Evolutionary conservation across 2,329 filamentous ascomycete genomes (phyloP).

Genomic region (Alternaria dauci): DNA sequence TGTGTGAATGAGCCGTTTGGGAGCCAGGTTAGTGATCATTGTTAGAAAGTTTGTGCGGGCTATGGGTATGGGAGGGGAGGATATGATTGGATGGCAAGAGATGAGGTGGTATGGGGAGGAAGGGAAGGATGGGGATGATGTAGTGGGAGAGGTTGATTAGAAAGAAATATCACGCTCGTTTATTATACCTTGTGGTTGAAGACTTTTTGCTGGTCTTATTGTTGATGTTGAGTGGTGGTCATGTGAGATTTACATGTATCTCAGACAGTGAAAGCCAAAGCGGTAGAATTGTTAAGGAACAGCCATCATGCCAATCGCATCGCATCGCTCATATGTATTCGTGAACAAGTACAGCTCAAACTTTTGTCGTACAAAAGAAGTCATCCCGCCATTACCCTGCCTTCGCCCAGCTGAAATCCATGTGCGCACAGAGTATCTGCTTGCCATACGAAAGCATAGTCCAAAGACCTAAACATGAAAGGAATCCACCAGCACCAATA

Average conservation of each 20-base stretch:
- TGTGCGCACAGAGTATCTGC: background rate
- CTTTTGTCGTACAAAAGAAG: background rate
- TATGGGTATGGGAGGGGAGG: too few relatives aligned
- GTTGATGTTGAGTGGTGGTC: background rate
- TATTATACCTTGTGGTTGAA: background rate
- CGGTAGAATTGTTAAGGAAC: fast-evolving
- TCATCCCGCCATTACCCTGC: background rate
- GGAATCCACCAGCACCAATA: constrained; percentile 10
- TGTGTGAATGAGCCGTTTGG: constrained; percentile 5
- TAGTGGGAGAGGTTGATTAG: background rate
- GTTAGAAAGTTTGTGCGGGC: too few relatives aligned
- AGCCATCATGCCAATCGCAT: background rate
- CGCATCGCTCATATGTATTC: background rate
- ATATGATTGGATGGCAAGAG: background rate
- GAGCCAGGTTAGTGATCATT: constrained; percentile 5
- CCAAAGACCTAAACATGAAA: background rate
- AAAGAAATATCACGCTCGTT: background rate
- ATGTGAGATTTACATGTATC: background rate
- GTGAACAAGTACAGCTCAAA: background rate
- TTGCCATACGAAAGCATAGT: background rate
- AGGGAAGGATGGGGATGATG: background rate
- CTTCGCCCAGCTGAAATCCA: background rate
- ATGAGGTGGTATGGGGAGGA: background rate
- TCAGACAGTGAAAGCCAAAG: background rate
- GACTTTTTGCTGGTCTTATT: too few relatives aligned